A percentile compares a stretch with the other conserved stretches of the same genome.
phyloP scores from a whole-genome alignment of 805 yeast genomes.

The Candida broadrunensis region DNA sequence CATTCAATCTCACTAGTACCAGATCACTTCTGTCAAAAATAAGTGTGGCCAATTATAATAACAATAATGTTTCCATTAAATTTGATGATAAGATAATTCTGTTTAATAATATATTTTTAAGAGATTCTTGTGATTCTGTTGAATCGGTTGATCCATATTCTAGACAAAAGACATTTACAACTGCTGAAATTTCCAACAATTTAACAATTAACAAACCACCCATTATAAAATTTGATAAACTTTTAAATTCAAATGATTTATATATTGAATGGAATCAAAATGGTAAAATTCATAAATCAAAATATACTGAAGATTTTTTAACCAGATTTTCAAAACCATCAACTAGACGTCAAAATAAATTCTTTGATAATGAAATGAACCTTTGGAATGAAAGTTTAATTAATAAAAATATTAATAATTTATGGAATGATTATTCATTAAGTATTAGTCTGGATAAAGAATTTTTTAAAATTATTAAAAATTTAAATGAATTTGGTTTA shows the following conservation, averaged over 20 bases:
- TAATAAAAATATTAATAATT: conserved; percentile 12
- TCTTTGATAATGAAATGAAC: conserved; percentile 27
- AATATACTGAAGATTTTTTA: conserved; percentile 47
- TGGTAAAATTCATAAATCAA: conserved; percentile 21
- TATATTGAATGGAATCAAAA: conserved; percentile 38
- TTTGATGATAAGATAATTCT: conserved; percentile 24
- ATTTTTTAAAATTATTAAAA: conserved; percentile 39
- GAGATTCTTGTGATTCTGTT: conserved; percentile 58
- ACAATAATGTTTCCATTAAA: conserved; percentile 20
- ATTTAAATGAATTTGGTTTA: conserved; percentile 56
- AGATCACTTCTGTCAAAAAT: background rate
- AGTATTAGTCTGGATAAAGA: conserved; percentile 30
- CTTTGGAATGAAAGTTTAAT: conserved; percentile 39
- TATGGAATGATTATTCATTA: conserved; percentile 34
- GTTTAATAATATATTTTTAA: conserved; percentile 52
- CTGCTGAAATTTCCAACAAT: conserved; percentile 43
- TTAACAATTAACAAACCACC: conserved; percentile 36
- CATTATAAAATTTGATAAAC: conserved; percentile 21
- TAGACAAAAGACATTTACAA: conserved; percentile 63
- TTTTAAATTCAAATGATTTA: conserved; percentile 22
- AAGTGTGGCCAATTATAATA: conserved; percentile 13
- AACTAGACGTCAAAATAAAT: conserved; percentile 32
- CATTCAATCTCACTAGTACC: too few relatives aligned
- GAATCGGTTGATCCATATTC: conserved; percentile 52
- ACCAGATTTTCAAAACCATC: conserved; percentile 35